Percentiles rank a stretch among this genome's conserved stretches.
Conservation (phyloP, 202 grass and related monocot genomes). For the Panicum virgatum region DNA sequence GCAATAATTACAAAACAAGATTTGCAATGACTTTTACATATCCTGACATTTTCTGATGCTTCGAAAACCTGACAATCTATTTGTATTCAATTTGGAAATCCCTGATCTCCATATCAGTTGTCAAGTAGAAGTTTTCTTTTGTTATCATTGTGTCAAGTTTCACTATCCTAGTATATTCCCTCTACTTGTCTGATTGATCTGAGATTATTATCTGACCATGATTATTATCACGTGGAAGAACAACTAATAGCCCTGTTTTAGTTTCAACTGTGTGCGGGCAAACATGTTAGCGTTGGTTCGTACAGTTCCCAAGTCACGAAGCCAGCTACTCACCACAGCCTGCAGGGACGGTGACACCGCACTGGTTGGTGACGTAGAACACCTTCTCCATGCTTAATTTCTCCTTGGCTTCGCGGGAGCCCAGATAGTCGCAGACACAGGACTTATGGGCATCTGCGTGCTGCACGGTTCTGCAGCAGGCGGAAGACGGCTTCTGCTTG, state of each 20-base stretch:
- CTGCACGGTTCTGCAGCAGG: constrained; percentile 22
- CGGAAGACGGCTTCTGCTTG: neutral
- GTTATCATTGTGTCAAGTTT: neutral
- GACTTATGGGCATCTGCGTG: neutral
- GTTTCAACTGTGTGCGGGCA: neutral
- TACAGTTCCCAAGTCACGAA: neutral
- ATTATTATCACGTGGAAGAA: neutral
- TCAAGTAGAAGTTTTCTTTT: neutral
- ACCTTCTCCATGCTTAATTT: constrained; percentile 32
- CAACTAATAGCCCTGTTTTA: neutral
- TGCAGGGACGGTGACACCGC: neutral
- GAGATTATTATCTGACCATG: neutral
- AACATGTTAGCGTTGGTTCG: neutral
- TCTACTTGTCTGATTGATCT: neutral
- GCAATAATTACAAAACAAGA: neutral
- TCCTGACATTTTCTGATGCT: neutral
- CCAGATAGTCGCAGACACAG: constrained; percentile 40
- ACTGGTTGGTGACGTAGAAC: constrained; percentile 29
- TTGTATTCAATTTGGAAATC: neutral
- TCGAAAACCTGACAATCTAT: neutral
- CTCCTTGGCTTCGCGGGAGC: neutral
- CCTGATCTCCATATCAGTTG: neutral
- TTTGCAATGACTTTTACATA: neutral
- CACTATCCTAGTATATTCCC: neutral
- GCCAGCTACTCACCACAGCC: constrained; percentile 28